Base-by-base conservation (phyloP, 345 rosid species). In the Dipteronia sinensis region DNA sequence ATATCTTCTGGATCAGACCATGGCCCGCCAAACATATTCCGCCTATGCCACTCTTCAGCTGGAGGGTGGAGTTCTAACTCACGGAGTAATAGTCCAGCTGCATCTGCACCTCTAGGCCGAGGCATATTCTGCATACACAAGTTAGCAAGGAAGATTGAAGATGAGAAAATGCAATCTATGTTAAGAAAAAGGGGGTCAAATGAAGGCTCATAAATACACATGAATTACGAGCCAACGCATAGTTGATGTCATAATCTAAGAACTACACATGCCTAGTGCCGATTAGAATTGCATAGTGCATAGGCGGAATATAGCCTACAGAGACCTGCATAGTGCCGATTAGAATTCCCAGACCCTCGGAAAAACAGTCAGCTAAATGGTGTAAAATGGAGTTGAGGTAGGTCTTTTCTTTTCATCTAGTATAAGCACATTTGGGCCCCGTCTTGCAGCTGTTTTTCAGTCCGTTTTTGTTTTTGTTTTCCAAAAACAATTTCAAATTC, bases 11-110 rank as follows among this genome's bases (percentile, higher is more conserved):
- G 91, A 84, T 92, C 98, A 66, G 98, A 89, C 88, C 99, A 94
- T 3, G 95, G 97, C 51, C 99, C 98, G 69, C 99, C 98, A 83
- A 89, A 93, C 91, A 94, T 89, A 82, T 94, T 97, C 76, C 98
- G 87, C 83, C 98, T 85, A 79, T 97, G 98, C 99, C 99, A 93
- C 80, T 97, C 99, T 82, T 97, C 99, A n/a, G 98, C 90, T 58
- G 98, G 98, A 5, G 99, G 99, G 77, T 97, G 98, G 65, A 97
- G 95, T 85, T 97, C 99, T 79, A 94, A 88, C 79, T 94, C 98
- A 49, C 98, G 92, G 56, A 97, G 95, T 76, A 97, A 85, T 78
- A 97, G 87, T 67, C 98, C 99, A 76, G 99, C 99, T 65, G 98
- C 98, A 90, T 97, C 99, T 40, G 98, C 98, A 82, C 98, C 99